These are phyloP conservation scores for Rhizopogon sp. DNA, from an alignment of 768 basidiomycete species.

Conservation along the genomic window DNA sequence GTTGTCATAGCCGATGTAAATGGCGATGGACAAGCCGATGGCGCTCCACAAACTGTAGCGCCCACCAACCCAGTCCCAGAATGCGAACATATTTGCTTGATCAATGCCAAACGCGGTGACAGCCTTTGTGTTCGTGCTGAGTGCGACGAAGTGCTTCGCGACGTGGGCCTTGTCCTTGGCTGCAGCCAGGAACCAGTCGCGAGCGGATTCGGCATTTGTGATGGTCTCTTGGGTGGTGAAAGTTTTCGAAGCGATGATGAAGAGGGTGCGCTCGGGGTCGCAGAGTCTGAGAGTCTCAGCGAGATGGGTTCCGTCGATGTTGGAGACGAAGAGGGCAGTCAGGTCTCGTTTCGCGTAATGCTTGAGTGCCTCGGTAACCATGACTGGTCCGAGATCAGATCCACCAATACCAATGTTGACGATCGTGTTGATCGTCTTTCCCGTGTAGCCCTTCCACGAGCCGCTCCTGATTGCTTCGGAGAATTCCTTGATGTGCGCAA, in stretches of 20 bases:
- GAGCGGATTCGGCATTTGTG: conserved; percentile 93
- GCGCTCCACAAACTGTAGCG: conserved; percentile 98
- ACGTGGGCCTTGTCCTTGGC: conserved; percentile 85
- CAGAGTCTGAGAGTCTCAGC: conserved; percentile 79
- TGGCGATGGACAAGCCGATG: conserved; percentile 91
- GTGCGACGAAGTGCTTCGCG: conserved; percentile 97
- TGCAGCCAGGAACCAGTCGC: conserved; percentile 87
- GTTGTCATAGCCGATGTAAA: conserved; percentile 91
- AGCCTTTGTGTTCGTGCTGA: conserved; percentile 62
- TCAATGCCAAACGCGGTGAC: conserved; percentile 85
- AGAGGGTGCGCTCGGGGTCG: conserved; percentile 89
- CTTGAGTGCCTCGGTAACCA: conserved; percentile 81
- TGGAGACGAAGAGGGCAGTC: conserved; percentile 85
- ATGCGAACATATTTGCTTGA: conserved; percentile 94
- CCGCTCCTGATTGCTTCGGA: conserved; percentile 80
- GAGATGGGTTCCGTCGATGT: conserved; percentile 97
- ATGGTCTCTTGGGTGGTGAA: conserved; percentile 99
- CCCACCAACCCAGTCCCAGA: conserved; percentile 99
- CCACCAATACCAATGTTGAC: conserved; percentile 98
- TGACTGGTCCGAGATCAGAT: conserved; percentile 95
- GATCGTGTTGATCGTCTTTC: conserved; percentile 79
- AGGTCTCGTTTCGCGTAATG: conserved; percentile 87
- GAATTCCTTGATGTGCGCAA: conserved; percentile 64
- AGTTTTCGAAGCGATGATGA: conserved; percentile 98
- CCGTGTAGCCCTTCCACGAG: conserved; percentile 95